Evolutionary conservation across 441 rosid species (phyloP).

Genomic region (Lepidium campestre): DNA sequence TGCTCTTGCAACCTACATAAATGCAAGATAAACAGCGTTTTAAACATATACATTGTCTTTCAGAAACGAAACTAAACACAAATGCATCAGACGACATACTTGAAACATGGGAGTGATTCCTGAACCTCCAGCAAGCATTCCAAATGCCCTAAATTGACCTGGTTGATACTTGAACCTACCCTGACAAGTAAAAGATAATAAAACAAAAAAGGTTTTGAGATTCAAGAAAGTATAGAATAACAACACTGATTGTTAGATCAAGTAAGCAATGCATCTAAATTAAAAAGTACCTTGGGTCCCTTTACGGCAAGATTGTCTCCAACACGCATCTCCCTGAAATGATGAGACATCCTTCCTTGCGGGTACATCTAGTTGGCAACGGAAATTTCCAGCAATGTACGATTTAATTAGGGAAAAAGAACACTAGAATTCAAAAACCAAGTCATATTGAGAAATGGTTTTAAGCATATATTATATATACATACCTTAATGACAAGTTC

Average conservation of each 20-base stretch:
- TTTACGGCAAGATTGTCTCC: slow-evolving; percentile 81
- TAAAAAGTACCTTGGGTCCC: slow-evolving; percentile 81
- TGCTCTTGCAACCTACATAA: slow-evolving; percentile 69
- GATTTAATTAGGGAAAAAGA: background rate
- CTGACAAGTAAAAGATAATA: slow-evolving; percentile 33
- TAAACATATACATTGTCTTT: background rate
- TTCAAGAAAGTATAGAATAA: background rate
- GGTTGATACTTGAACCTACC: slow-evolving; percentile 85
- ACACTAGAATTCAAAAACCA: background rate
- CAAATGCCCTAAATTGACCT: slow-evolving; percentile 81
- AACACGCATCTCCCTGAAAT: slow-evolving; percentile 83
- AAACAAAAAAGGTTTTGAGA: background rate
- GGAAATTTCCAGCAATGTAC: background rate
- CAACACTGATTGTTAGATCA: background rate
- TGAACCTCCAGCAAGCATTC: slow-evolving; percentile 96
- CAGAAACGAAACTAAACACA: background rate
- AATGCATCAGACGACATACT: slow-evolving; percentile 31
- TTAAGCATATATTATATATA: background rate
- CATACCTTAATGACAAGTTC: slow-evolving; percentile 84
- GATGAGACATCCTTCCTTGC: slow-evolving; percentile 97
- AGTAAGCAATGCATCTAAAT: background rate
- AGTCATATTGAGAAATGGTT: background rate
- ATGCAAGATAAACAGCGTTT: background rate
- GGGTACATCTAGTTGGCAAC: slow-evolving; percentile 70
- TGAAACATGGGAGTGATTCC: slow-evolving; percentile 99